Evolutionary conservation across 164 flowering plant species (phyloP).

Genomic region (Vitis rotundifolia): DNA sequence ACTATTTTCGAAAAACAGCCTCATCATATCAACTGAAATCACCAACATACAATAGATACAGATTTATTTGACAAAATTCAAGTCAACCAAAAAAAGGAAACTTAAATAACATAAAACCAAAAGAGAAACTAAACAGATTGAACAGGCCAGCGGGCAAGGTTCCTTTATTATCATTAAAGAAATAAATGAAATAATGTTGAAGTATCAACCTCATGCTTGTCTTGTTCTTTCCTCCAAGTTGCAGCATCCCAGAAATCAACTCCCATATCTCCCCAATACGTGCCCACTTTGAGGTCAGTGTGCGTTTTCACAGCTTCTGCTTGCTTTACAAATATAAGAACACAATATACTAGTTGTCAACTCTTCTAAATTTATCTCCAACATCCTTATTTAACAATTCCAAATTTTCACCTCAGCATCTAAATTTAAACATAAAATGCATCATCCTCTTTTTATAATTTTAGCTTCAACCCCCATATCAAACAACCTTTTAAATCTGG

Average conservation of each 20-base stretch:
- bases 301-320: constrained; percentile 56
- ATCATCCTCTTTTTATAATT: background rate
- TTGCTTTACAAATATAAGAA: constrained; percentile 46
- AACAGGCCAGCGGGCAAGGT: too few relatives aligned
- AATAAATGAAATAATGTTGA: background rate
- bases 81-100: too few relatives aligned
- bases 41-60: too few relatives aligned
- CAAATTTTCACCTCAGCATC: background rate
- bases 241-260: constrained; percentile 77
- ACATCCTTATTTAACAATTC: background rate
- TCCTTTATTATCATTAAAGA: background rate
- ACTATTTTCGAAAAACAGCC: too few relatives aligned
- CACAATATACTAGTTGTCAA: background rate
- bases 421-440: background rate
- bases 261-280: constrained; percentile 84
- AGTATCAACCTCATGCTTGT: constrained; percentile 58
- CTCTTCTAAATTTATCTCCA: background rate
- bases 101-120: too few relatives aligned
- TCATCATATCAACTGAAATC: too few relatives aligned
- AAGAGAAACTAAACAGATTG: too few relatives aligned
- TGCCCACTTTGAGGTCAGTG: constrained; percentile 77
- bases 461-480: background rate
- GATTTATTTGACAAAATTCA: too few relatives aligned
- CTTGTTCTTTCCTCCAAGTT: constrained; percentile 57
- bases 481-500: background rate